A percentile compares a stretch with the other conserved stretches of the same genome.
phyloP scores from a whole-genome alignment of 2,329 filamentous ascomycete species.

The Venturia aucupariae region DNA sequence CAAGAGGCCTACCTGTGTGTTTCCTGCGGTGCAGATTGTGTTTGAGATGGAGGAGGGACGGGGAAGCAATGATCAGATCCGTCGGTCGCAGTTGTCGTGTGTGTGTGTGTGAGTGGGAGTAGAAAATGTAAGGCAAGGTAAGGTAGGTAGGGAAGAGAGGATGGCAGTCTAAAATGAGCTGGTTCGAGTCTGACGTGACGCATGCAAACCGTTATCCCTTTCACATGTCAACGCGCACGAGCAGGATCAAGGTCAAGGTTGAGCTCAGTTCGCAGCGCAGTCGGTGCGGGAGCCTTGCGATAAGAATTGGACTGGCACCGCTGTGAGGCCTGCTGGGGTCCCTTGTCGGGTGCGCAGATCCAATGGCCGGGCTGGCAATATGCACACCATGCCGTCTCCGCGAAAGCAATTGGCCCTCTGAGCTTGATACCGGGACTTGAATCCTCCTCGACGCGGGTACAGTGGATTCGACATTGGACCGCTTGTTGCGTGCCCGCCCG shows the following conservation, averaged over 20 bases:
- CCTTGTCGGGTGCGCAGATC: not conserved
- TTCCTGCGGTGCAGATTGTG: not conserved
- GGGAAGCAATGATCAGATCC: not conserved
- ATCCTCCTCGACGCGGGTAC: not conserved
- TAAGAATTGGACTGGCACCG: not conserved
- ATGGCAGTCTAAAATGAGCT: too few relatives aligned
- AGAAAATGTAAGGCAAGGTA: too few relatives aligned
- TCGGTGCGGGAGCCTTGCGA: not conserved
- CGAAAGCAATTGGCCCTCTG: not conserved
- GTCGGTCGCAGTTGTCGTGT: not conserved
- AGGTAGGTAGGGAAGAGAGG: too few relatives aligned
- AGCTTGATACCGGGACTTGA: not conserved
- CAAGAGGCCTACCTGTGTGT: not conserved
- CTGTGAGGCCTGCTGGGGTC: not conserved
- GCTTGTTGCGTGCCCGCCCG: too few relatives aligned
- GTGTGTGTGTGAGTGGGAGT: too few relatives aligned
- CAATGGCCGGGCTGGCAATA: not conserved
- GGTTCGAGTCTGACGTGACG: not conserved
- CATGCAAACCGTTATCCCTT: not conserved
- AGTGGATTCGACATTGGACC: too few relatives aligned
- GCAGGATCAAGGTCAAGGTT: constrained; percentile 3
- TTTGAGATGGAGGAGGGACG: too few relatives aligned
- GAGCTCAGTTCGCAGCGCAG: not conserved
- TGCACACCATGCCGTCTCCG: not conserved
- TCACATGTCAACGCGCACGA: not conserved